These are phyloP conservation scores for Collybia mongolica DNA, from an alignment of 768 basidiomycete genomes.

Conservation along the genomic window DNA sequence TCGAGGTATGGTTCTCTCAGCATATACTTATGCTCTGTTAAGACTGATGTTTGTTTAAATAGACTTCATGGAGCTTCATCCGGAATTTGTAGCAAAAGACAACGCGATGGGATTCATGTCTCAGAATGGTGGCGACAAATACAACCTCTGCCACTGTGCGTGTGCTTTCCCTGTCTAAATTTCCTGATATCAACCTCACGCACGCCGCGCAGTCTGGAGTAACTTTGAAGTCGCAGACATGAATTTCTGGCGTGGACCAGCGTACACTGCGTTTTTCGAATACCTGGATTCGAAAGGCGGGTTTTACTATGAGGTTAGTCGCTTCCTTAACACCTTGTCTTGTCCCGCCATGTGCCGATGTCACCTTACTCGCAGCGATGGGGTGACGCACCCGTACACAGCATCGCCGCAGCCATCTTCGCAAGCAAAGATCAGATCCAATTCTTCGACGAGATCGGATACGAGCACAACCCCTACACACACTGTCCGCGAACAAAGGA, in stretches of 20 bases:
- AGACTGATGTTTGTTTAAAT: not conserved
- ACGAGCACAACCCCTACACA: conserved; percentile 71
- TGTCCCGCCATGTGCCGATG: not conserved
- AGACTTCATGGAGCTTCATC: not conserved
- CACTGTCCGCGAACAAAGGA: conserved; percentile 55
- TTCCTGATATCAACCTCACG: not conserved
- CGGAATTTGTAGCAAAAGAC: not conserved
- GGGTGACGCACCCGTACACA: conserved; percentile 87
- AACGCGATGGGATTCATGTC: conserved; percentile 46
- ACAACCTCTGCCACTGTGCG: conserved; percentile 76
- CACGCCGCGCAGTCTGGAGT: conserved; percentile 44
- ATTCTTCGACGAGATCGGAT: conserved; percentile 81
- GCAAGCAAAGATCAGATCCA: conserved; percentile 67
- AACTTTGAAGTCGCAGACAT: conserved; percentile 77
- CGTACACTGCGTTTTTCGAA: conserved; percentile 66
- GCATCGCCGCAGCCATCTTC: conserved; percentile 75
- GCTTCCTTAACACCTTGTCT: not conserved
- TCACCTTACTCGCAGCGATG: conserved; percentile 44
- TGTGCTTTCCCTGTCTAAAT: conserved; percentile 32
- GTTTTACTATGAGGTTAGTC: conserved; percentile 63
- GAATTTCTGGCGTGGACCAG: conserved; percentile 62
- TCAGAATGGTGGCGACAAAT: conserved; percentile 61
- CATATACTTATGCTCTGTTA: not conserved
- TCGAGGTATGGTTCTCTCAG: conserved; percentile 41
- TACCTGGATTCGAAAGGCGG: conserved; percentile 62